phyloP scores from a whole-genome alignment of 2,329 filamentous ascomycete species.

The Botryosphaeria dothidea region DNA sequence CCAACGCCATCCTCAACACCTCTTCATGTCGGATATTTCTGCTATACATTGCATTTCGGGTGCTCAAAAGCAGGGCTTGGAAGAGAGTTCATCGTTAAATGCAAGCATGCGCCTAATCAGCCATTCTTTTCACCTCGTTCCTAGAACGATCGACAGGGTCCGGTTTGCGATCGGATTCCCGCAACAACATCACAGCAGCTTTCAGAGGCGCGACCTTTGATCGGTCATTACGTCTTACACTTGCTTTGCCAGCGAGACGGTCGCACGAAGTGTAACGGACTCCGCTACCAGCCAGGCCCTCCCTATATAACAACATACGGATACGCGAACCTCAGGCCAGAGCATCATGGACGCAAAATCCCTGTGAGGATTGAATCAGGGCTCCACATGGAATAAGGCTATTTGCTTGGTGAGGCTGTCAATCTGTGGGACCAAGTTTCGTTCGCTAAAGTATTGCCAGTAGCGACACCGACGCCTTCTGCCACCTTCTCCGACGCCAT shows the following conservation, averaged over 20 bases:
- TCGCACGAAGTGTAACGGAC: too few species aligned
- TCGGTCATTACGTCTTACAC: background rate
- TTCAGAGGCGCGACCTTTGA: background rate
- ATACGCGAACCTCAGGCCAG: background rate
- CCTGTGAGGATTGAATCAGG: background rate
- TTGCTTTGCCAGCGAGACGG: too few species aligned
- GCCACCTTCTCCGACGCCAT: background rate
- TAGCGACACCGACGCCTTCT: background rate
- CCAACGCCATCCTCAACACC: too few species aligned
- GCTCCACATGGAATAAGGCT: background rate
- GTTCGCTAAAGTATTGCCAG: background rate
- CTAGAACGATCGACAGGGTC: background rate
- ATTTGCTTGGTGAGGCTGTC: background rate
- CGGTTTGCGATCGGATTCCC: background rate
- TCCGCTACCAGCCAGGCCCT: too few species aligned
- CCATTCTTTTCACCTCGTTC: background rate
- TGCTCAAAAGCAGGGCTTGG: background rate
- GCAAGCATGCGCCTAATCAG: background rate
- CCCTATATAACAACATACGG: too few species aligned
- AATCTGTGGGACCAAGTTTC: background rate
- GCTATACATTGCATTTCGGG: too few species aligned
- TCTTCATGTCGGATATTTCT: too few species aligned
- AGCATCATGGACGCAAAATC: background rate
- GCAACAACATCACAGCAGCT: background rate
- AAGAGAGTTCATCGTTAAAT: background rate